Evolutionary conservation across 2,329 filamentous ascomycete species (phyloP), one percentile per base, ranked within the genome.

Genomic region (Clarireedia monteithiana): DNA sequence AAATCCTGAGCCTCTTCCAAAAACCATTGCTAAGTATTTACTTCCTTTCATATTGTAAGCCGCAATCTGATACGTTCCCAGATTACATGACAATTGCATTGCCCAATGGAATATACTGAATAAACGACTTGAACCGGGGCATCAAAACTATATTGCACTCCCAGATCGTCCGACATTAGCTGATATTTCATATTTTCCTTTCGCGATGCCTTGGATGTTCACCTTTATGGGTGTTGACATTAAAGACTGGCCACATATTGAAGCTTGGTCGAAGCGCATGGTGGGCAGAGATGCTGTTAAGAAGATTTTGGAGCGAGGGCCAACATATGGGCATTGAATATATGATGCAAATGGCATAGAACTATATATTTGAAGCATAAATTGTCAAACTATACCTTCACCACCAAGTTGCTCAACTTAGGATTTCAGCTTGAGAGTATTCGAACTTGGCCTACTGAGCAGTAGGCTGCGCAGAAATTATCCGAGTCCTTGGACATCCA

Each of bases 131-230:
- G 24, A 54, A 5, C n/a, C 23, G 2, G 58, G 59, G 0, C 61
- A 48, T 2, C 70, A 73, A 51, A 26, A 63, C 1, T 72, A 69
- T 55, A 61, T 73, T 47, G 71, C 69, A 3, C 61, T 73, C 3
- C 40, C 42, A 5, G 70, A 71, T 51, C 62, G 71, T 0, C 71
- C 70, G 1, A 71, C 70, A 0, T 47, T 72, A 6, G 70, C 70
- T 0, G 70, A 73, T 57, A 38, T 73, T 2, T 67, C 69, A 0
- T 72, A 69, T 54, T 67, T 70, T 39, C 70, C 69, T 1, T 73
- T 71, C 56, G 64, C 70, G 1, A 71, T 71, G 68, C 69, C 67
- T 3, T 71, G 65, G 63, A 71, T 71, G 68, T 71, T 71, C 55
- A 63, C 42, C 7, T 70, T 72, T 48, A 42, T 71, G 2, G 62